Base-by-base conservation (phyloP, 2,329 filamentous ascomycete species). In the Aspergillus cejpii region DNA sequence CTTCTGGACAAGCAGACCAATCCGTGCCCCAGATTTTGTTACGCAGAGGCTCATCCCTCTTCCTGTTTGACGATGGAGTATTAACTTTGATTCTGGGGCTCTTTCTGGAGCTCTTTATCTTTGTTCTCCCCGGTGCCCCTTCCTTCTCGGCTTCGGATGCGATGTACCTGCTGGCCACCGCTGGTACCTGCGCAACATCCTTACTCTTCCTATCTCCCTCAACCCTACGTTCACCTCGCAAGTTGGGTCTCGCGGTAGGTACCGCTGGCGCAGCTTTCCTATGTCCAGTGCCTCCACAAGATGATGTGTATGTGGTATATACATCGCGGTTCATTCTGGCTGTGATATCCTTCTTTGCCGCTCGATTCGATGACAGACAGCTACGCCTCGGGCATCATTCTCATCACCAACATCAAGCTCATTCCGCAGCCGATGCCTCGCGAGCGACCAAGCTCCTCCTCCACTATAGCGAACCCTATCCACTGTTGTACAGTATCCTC, bases 401-500 rank as follows among this genome's bases (percentile, higher is more conserved):
- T 39, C 61, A 66, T 43, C 55, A 66, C 44, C 52, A 62, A 40
- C 58, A 64, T 20, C 54, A 65, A 42, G 53, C 66, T 14, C 59
- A 71, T 44, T 56, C 67, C 5, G 65, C 72, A 28, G 57, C 58
- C 1, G 63, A 69, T 37, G 75, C 80, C 31, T 94, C 88, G 0
- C 73, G 69, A 37, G 73, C 94, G 29, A 94, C 91, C 0, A 78
- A 75, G 11, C 77, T 84, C 44, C 65, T 97, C 3, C 73, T 97
- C n/a, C 76, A 76, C 0, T 75, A 79, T 43, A 84, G 83, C 8
- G 77, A 84, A 39, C 74, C 75, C 20, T 87, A 84, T 63, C 90
- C 91, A 0, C 75, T 97, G 26, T 59, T 96, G 14, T 83, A 96
- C 61, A 84, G 87, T 42, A 88, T 98, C 47, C 70, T 98, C 57